Evolutionary conservation across 2,329 filamentous ascomycete species (phyloP).

Genomic region (Triangularia setosa): DNA sequence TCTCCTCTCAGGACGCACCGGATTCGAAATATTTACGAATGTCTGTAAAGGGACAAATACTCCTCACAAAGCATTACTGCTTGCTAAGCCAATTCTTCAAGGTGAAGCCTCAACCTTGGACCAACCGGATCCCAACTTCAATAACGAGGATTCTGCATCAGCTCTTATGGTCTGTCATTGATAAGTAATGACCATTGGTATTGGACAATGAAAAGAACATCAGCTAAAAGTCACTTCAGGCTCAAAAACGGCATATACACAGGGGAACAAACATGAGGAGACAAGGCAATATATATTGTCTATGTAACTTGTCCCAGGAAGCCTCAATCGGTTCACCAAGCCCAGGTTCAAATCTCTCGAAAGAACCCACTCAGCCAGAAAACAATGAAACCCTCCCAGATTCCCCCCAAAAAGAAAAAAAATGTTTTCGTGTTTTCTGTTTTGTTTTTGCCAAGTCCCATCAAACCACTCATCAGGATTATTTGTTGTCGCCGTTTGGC

Average conservation of each 20-base stretch:
- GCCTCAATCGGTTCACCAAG: background rate
- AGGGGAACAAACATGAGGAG: slow-evolving; percentile 4
- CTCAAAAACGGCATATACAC: background rate
- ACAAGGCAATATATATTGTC: slow-evolving; percentile 3
- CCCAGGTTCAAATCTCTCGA: slow-evolving; percentile 2
- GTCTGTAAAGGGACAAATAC: background rate
- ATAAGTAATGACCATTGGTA: no score
- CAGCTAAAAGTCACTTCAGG: no score
- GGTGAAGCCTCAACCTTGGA: no score
- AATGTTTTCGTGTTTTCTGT: slow-evolving; percentile 10
- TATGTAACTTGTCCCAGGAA: slow-evolving; percentile 12
- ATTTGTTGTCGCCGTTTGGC: background rate
- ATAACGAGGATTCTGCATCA: no score
- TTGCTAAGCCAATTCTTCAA: no score
- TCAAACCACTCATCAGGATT: background rate
- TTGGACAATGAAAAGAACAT: no score
- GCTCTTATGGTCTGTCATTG: no score
- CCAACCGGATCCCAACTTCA: no score
- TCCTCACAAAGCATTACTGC: no score
- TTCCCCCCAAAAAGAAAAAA: slow-evolving; percentile 18
- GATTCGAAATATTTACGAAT: background rate
- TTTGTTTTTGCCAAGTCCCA: slow-evolving; percentile 1
- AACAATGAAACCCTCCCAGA: background rate
- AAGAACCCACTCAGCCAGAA: background rate
- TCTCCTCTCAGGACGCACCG: background rate